Base-by-base conservation (phyloP, 371 early-diverging fungal species). In the Circinella umbellata region DNA sequence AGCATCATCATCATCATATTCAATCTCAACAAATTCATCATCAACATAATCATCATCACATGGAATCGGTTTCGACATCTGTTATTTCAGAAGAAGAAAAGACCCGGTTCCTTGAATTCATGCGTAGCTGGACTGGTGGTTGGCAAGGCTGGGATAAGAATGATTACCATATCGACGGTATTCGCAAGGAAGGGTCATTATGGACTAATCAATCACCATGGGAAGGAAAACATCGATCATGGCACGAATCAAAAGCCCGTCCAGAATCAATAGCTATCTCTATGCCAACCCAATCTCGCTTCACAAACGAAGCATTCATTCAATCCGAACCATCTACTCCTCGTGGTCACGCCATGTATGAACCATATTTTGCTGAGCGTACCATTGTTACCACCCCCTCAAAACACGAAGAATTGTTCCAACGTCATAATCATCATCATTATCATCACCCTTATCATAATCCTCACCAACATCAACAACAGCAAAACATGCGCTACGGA, bases 101-200 rank as follows among this genome's bases (percentile, higher is more conserved):
- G 64, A 55, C 69, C 11, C 76, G 83, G 3, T 83, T 83, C 62
- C 66, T 83, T 53, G 75, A 78, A 18, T 83, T 83, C 68, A 73
- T 83, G 63, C 80, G 83, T 53, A 75, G 64, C 37, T 83, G 83
- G 83, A 83, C 83, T 34, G 80, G 83, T 61, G 76, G 78, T 49
- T 79, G 73, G 75, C 73, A 75, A 63, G 72, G 76, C 4, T 79
- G 79, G 79, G 69, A 71, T 15, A 67, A 59, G 17, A 66, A 66
- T 47, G 51, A 47, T 13, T 10, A 46, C 42, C 53, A 51, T 36
- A 27, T 34, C 35, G 67, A 64, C 6, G 20, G 61, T 47, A 38
- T 68, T 36, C 66, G 48, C n/a, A 65, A 67, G 47, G 66, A 57
- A 15, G 70, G 71, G n/a, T 80, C 80, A 0, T 67, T 80, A 7